Evolutionary conservation across 257 asterid species (phyloP).

Genomic region (Coffea eugenioides): DNA sequence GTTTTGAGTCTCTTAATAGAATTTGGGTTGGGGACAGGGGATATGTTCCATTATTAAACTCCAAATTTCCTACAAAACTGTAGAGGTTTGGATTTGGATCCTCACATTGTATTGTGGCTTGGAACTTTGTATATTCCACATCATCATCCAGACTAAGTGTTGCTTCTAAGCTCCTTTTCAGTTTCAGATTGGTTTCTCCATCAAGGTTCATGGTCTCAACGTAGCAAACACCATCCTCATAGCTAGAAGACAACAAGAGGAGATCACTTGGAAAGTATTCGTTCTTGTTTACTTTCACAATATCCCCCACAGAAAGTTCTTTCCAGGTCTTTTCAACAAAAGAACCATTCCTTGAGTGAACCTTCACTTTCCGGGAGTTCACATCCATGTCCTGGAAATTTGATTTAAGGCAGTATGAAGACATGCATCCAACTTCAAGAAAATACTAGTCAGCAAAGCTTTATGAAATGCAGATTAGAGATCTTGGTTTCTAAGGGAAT

Average conservation of each 20-base stretch:
- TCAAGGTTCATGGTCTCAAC: constrained; percentile 70
- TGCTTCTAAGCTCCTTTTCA: constrained; percentile 46
- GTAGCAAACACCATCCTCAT: constrained; percentile 59
- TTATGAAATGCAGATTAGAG: background rate
- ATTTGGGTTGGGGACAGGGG: constrained; percentile 46
- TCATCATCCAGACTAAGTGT: constrained; percentile 43
- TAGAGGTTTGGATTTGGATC: constrained; percentile 71
- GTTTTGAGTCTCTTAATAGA: constrained; percentile 68
- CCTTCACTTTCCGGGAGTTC: constrained; percentile 49
- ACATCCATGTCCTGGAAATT: constrained; percentile 54
- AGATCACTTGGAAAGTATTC: constrained; percentile 64
- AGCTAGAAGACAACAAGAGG: constrained; percentile 54
- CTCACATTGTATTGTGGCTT: constrained; percentile 46
- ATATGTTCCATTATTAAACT: constrained; percentile 16
- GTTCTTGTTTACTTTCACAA: constrained; percentile 53
- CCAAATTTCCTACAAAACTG: constrained; percentile 57
- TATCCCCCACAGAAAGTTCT: constrained; percentile 49
- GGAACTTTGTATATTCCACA: constrained; percentile 30
- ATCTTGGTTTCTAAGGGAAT: too few species aligned
- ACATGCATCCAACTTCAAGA: background rate
- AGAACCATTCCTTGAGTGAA: constrained; percentile 44
- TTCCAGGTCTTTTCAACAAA: constrained; percentile 45
- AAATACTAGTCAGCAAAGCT: background rate
- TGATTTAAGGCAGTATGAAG: background rate
- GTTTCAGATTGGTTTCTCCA: constrained; percentile 61